phyloP scores from a whole-genome alignment of 179 eudicot species.

The Camellia oleifera region DNA sequence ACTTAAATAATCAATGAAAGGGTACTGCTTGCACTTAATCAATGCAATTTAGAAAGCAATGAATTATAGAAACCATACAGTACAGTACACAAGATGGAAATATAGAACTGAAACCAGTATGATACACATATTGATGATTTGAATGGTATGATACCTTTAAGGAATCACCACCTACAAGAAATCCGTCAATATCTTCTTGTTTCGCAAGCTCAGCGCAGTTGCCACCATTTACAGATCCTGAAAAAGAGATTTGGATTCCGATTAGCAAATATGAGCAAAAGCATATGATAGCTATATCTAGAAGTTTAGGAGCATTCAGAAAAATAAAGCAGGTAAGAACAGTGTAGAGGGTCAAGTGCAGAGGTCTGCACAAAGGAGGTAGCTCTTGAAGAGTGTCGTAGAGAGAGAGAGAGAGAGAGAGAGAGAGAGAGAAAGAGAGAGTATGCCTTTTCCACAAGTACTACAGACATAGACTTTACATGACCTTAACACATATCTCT shows the following conservation, averaged over 20 bases:
- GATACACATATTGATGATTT: neutral
- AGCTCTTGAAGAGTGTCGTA: neutral
- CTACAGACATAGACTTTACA: neutral
- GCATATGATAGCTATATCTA: neutral
- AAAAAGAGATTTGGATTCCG: conserved; percentile 9
- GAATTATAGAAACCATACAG: too few relatives aligned
- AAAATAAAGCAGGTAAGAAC: neutral
- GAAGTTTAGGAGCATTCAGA: conserved; percentile 1
- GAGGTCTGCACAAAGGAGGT: neutral
- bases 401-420: neutral
- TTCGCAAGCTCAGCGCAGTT: conserved; percentile 92
- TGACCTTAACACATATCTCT: neutral
- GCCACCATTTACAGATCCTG: conserved; percentile 96
- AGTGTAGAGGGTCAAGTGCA: neutral
- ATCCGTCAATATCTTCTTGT: conserved; percentile 94
- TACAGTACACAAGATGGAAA: neutral
- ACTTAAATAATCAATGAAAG: too few relatives aligned
- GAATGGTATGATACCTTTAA: conserved; percentile 57
- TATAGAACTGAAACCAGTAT: neutral
- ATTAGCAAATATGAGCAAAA: neutral
- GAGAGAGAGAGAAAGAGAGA: neutral
- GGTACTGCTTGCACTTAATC: too few relatives aligned
- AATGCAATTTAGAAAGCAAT: neutral
- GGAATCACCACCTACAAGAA: conserved; percentile 98
- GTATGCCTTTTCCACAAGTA: neutral